phyloP scores from a whole-genome alignment of 306 rosid genomes.

The Crataegus laevigata region DNA sequence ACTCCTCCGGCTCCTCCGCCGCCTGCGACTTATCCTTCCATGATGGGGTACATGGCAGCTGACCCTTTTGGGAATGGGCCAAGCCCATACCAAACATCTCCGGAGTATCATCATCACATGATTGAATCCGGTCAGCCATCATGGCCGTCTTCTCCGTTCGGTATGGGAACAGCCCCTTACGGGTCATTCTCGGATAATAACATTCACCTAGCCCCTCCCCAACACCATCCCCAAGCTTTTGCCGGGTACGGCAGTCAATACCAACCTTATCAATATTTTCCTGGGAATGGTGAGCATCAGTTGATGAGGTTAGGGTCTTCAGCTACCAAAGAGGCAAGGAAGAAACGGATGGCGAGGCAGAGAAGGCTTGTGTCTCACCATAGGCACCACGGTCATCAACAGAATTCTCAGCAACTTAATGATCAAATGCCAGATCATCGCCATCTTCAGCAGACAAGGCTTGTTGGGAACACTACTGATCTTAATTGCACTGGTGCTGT shows the following conservation, averaged over 20 bases:
- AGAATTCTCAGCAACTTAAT: slow-evolving; percentile 20
- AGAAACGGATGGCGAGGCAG: slow-evolving; percentile 94
- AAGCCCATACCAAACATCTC: slow-evolving; percentile 22
- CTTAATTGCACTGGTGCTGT: slow-evolving; percentile 34
- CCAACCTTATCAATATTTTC: slow-evolving; percentile 39
- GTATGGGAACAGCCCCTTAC: slow-evolving; percentile 38
- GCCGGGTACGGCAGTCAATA: slow-evolving; percentile 40
- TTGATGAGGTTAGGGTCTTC: slow-evolving; percentile 66
- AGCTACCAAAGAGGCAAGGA: slow-evolving; percentile 86
- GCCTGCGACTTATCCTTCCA: slow-evolving; percentile 19
- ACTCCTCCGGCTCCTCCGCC: slow-evolving; percentile 4
- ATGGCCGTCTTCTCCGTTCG: slow-evolving; percentile 53
- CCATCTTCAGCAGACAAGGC: slow-evolving; percentile 26
- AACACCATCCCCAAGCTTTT: slow-evolving; percentile 16
- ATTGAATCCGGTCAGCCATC: slow-evolving; percentile 40
- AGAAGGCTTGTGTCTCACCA: slow-evolving; percentile 47
- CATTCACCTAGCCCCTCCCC: slow-evolving; percentile 6
- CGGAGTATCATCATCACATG: slow-evolving; percentile 37
- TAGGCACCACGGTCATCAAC: slow-evolving; percentile 25
- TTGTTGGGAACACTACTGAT: slow-evolving; percentile 8
- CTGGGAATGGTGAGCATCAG: slow-evolving; percentile 34
- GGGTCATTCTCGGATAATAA: slow-evolving; percentile 39
- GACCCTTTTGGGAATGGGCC: slow-evolving; percentile 11
- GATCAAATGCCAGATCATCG: slow-evolving; percentile 32
- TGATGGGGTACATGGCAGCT: slow-evolving; percentile 43